Conservation (phyloP, 2,329 filamentous ascomycete species). For the Penicillium sp. region DNA sequence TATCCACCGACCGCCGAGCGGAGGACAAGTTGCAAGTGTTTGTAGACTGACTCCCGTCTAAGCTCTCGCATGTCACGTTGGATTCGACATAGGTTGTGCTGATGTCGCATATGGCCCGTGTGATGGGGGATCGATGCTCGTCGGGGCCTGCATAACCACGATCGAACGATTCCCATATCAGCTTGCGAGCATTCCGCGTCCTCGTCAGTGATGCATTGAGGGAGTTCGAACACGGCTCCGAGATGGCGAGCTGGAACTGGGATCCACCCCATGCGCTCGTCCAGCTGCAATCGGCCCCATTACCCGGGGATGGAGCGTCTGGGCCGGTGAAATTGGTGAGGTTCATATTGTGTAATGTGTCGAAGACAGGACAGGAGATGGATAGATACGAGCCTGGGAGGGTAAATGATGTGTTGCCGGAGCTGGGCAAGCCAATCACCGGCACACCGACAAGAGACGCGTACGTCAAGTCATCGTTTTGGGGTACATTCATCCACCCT, state of each 20-base stretch:
- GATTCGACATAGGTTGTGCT: neutral
- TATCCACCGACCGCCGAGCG: neutral
- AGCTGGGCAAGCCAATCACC: neutral
- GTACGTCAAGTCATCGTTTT: neutral
- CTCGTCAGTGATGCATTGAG: neutral
- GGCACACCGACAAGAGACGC: neutral
- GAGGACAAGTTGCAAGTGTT: neutral
- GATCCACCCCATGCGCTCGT: neutral
- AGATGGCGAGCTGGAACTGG: neutral
- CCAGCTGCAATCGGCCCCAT: neutral
- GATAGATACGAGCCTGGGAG: neutral
- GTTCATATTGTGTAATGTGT: neutral
- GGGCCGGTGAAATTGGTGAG: neutral
- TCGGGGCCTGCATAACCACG: neutral
- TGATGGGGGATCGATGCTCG: neutral
- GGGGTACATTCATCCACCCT: neutral
- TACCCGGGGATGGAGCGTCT: neutral
- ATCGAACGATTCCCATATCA: neutral
- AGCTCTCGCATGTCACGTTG: neutral
- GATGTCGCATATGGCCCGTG: neutral
- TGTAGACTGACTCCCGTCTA: neutral
- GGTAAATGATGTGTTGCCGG: neutral
- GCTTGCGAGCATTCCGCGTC: neutral
- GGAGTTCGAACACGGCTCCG: neutral
- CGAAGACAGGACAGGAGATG: neutral